phyloP scores from a whole-genome alignment of 805 yeast species.

The Starmerella floris region DNA sequence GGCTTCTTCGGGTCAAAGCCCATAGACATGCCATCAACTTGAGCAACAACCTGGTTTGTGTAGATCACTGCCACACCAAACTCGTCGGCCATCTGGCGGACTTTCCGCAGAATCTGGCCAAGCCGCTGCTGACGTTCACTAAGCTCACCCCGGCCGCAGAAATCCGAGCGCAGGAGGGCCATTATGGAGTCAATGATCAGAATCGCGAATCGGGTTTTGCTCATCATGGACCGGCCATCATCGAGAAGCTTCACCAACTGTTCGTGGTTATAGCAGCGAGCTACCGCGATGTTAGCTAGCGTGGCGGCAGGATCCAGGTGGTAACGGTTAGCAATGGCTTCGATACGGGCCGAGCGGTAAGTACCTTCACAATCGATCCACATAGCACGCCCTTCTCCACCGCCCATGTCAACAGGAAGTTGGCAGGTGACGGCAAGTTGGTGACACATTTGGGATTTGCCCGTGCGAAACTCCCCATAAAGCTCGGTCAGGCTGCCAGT shows the following conservation, averaged over 20 bases:
- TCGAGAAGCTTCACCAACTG: slow-evolving; percentile 78
- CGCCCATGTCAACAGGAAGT: slow-evolving; percentile 90
- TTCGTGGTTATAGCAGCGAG: slow-evolving; percentile 93
- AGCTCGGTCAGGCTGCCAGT: slow-evolving; percentile 95
- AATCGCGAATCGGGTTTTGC: slow-evolving; percentile 79
- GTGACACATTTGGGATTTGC: slow-evolving; percentile 93
- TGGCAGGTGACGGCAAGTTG: slow-evolving; percentile 95
- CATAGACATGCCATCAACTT: slow-evolving; percentile 79
- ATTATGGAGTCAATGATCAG: slow-evolving; percentile 93
- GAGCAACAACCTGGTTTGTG: slow-evolving; percentile 94
- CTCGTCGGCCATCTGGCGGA: slow-evolving; percentile 91
- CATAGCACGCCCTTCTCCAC: slow-evolving; percentile 95
- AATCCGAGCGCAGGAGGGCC: slow-evolving; percentile 93
- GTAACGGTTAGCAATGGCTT: slow-evolving; percentile 79
- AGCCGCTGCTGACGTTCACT: slow-evolving; percentile 91
- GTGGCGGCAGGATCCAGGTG: slow-evolving; percentile 89
- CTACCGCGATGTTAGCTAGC: slow-evolving; percentile 93
- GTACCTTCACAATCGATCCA: slow-evolving; percentile 97
- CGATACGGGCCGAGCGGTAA: slow-evolving; percentile 80
- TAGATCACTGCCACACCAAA: slow-evolving; percentile 95
- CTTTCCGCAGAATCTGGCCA: slow-evolving; percentile 79
- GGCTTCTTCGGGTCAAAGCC: slow-evolving; percentile 98
- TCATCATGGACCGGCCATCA: slow-evolving; percentile 92
- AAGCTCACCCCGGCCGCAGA: slow-evolving; percentile 87
- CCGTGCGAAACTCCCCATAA: slow-evolving; percentile 95